Conservation (phyloP, 73 alveolate genomes). For the Paramecium primaurelia region DNA sequence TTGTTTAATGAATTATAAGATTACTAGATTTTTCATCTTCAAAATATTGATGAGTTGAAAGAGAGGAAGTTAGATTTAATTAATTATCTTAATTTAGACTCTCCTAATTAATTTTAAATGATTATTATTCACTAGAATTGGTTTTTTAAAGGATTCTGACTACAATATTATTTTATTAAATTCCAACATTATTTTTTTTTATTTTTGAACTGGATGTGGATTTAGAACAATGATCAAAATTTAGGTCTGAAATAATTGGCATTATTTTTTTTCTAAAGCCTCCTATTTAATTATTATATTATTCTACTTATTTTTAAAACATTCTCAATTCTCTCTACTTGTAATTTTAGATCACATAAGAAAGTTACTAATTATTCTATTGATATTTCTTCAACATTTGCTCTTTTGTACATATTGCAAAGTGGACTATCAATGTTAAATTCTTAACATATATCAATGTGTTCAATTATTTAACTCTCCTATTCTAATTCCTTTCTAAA, state of each 20-base stretch:
- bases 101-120: background rate
- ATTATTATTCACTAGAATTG: background rate
- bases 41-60: background rate
- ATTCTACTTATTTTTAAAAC: background rate
- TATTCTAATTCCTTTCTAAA: background rate
- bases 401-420: background rate
- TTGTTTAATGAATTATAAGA: background rate
- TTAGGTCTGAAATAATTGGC: background rate
- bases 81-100: background rate
- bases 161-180: background rate
- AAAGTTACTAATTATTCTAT: constrained; percentile 5
- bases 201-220: background rate
- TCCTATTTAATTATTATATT: background rate
- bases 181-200: background rate
- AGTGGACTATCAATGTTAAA: constrained; percentile 15
- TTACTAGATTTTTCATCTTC: background rate
- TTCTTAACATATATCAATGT: background rate
- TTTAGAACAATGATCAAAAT: background rate
- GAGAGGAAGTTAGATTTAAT: background rate
- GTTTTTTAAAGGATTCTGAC: background rate
- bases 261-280: background rate
- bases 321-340: background rate
- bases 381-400: background rate
- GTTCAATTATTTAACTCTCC: background rate
- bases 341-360: background rate